A percentile compares a stretch with the other conserved stretches of the same genome.
Evolutionary conservation across 495 filamentous ascomycete species (phyloP).

Genomic region (Penicillium argentinense): DNA sequence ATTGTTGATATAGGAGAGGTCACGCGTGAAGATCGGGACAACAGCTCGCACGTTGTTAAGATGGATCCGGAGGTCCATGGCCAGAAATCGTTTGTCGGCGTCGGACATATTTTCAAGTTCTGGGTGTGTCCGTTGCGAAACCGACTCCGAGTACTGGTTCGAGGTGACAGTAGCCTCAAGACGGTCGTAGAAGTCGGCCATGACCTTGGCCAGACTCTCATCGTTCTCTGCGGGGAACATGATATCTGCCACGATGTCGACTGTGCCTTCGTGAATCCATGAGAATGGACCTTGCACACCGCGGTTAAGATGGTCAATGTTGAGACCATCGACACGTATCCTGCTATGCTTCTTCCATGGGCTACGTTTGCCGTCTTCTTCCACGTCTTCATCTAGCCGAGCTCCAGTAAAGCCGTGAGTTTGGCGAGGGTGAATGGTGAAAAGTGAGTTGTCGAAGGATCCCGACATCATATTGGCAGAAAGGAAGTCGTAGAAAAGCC

Average conservation of each 20-base stretch:
- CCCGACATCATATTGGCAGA: conserved; percentile 95
- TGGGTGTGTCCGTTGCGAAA: conserved; percentile 5
- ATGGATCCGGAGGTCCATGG: conserved; percentile 87
- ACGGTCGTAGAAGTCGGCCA: conserved; percentile 91
- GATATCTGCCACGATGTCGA: conserved; percentile 94
- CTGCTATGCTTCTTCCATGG: conserved; percentile 93
- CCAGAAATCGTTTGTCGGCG: conserved; percentile 68
- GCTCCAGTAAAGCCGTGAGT: conserved; percentile 67
- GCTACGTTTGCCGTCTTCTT: conserved; percentile 48
- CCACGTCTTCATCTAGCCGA: conserved; percentile 50
- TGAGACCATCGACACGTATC: conserved; percentile 86
- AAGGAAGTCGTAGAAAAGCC: conserved; percentile 96
- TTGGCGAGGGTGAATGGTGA: conserved; percentile 95
- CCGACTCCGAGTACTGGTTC: conserved; percentile 49
- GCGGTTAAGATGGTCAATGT: conserved; percentile 93
- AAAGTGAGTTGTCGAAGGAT: conserved; percentile 91
- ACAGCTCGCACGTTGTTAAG: conserved; percentile 89
- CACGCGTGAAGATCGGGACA: conserved; percentile 85
- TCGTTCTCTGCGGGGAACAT: conserved; percentile 87
- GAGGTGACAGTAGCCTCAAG: conserved; percentile 88
- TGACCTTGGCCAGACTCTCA: conserved; percentile 84
- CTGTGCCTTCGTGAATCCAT: conserved; percentile 95
- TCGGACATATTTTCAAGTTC: conserved; percentile 19
- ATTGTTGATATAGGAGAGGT: conserved; percentile 93
- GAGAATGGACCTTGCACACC: conserved; percentile 93